Evolutionary conservation across 83 land plant genomes (phyloP).

Genomic region (Thuja plicata): DNA sequence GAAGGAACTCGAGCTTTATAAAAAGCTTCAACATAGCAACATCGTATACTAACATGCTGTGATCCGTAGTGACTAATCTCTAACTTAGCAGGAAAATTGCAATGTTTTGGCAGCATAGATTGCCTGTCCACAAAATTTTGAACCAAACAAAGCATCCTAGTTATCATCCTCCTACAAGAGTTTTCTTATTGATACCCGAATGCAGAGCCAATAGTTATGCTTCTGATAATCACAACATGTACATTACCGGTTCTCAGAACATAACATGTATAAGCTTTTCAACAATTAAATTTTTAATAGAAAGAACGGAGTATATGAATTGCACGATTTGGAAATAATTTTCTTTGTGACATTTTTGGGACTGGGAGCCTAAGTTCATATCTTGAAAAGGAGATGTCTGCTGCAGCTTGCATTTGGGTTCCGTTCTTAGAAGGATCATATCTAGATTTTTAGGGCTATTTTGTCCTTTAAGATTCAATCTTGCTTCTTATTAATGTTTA

Average conservation of each 20-base stretch:
- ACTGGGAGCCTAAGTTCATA: neutral
- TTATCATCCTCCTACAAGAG: neutral
- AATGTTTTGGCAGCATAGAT: neutral
- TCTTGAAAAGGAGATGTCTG: neutral
- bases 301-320: neutral
- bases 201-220: neutral
- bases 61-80: neutral
- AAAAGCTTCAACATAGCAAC: neutral
- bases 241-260: neutral
- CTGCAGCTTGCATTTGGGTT: neutral
- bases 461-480: neutral
- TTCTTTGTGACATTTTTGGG: neutral
- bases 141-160: neutral
- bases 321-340: neutral
- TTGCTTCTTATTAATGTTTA: neutral
- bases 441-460: neutral
- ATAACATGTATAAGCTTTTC: neutral
- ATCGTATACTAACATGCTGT: neutral
- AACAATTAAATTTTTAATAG: neutral
- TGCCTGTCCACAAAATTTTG: neutral
- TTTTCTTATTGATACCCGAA: neutral
- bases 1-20: neutral
- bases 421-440: neutral
- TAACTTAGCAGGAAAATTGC: neutral
- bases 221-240: neutral